Evolutionary conservation across 805 yeast genomes (phyloP), one percentile per base, ranked within the genome.

Genomic region (Candida ponderosae): DNA sequence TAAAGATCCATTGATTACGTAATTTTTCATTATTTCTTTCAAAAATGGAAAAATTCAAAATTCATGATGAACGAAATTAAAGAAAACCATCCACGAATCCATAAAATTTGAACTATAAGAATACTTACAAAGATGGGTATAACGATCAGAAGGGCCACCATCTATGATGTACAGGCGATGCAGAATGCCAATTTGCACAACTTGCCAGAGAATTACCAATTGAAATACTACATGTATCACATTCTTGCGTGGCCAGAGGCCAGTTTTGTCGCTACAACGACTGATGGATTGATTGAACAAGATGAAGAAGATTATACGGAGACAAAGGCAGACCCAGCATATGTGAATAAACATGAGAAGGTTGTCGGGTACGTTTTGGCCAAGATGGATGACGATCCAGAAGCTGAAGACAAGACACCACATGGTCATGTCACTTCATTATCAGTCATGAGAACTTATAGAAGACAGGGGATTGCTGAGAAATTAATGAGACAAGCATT

Each of bases 201-300:
- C 54, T 67, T 93, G 43, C 98, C 98, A 6, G 98, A 93, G 59
- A 93, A 93, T 63, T 93, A 93, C 57, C 81, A 84, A 45, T 65
- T 89, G 60, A 88, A 89, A 59, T 93, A 88, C 63, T 93, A 93
- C 63, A 74, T 93, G 71, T 93, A 93, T 61, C 98, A 93, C 61
- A 73, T 87, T 8, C 65, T 90, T 36, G 81, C 97, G 28, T 93
- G 98, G 98, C 98, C 98, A 2, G 95, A 90, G 57, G 94, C 95
- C 13, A 85, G 96, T 30, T 93, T 80, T 65, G 97, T 93, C 28
- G 98, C 98, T 15, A 81, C 90, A 1, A 81, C 93, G 2, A 75
- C 80, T 20, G 82, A 75, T 44, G 75, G 34, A 28, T 36, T 35
- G 31, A 28, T 38, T 5, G 26, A 42, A 19, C 37, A 47, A 15